Conservation (phyloP, 1,139 yeast genomes). For the Ogataea hybrid region DNA sequence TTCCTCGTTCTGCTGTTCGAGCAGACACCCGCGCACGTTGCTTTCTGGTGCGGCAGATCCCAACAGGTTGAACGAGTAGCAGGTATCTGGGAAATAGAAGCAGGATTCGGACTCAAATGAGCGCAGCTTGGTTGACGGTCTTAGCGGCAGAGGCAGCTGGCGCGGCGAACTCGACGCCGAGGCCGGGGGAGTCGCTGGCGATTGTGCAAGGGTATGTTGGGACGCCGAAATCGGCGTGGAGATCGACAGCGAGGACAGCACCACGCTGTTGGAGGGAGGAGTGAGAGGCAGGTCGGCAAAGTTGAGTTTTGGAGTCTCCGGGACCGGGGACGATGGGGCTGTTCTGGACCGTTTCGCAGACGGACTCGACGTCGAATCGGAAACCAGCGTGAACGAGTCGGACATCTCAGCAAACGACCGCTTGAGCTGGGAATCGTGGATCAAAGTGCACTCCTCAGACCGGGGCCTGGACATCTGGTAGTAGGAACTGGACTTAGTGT, state of each 20-base stretch:
- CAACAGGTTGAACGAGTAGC: conserved; percentile 42
- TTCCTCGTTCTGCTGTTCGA: conserved; percentile 28
- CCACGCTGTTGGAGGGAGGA: conserved; percentile 23
- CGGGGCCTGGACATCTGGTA: conserved; percentile 25
- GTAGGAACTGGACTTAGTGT: conserved; percentile 22
- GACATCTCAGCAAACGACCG: conserved; percentile 19
- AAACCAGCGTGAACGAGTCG: conserved; percentile 10
- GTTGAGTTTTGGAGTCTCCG: conserved; percentile 23
- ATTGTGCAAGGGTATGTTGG: conserved; percentile 8
- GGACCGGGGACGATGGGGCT: conserved; percentile 32
- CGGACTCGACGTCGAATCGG: conserved; percentile 13
- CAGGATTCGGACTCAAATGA: conserved; percentile 22
- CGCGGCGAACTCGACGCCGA: conserved; percentile 37
- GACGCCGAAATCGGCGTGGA: conserved; percentile 18
- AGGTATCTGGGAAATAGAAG: conserved; percentile 37
- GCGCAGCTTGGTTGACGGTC: conserved; percentile 18
- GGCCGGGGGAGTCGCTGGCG: conserved; percentile 33
- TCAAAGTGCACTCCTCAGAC: conserved; percentile 18
- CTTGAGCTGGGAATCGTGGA: conserved; percentile 10
- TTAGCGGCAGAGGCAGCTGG: conserved; percentile 24
- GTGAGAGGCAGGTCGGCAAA: conserved; percentile 25
- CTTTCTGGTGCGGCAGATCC: conserved; percentile 25
- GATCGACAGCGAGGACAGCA: conserved; percentile 13
- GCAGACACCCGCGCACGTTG: conserved; percentile 23
- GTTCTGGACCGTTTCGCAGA: conserved; percentile 26